These are phyloP conservation scores for Tetradesmus lagerheimii DNA, from an alignment of 139 green algal species.

Conservation along the genomic window DNA sequence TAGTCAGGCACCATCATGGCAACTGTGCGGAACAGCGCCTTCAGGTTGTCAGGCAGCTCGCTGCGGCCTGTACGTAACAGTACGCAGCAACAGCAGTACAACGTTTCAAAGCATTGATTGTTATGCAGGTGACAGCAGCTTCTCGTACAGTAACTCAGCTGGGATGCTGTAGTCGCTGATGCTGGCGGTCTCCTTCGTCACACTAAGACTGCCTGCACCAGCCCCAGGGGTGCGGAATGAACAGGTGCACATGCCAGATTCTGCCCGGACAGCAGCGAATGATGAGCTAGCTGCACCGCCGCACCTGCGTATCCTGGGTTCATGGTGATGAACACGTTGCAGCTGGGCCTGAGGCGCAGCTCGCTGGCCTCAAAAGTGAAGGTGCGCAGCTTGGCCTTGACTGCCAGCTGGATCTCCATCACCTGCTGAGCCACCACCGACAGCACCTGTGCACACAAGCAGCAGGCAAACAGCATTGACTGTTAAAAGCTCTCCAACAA, in stretches of 20 bases:
- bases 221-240: background rate
- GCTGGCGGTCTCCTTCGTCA: background rate
- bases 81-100: background rate
- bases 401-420: slow-evolving; percentile 83
- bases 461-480: too few species aligned
- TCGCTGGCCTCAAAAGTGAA: slow-evolving; percentile 86
- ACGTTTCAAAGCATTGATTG: background rate
- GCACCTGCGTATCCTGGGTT: slow-evolving; percentile 77
- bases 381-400: slow-evolving; percentile 75
- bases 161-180: background rate
- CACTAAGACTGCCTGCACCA: background rate
- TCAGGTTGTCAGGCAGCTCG: slow-evolving; percentile 85
- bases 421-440: slow-evolving; percentile 77
- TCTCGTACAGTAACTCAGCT: background rate
- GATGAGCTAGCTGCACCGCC: background rate
- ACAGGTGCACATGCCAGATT: too few species aligned
- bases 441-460: slow-evolving; percentile 58
- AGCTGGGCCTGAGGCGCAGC: slow-evolving; percentile 77
- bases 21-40: slow-evolving; percentile 81
- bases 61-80: slow-evolving; percentile 42
- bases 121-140: background rate
- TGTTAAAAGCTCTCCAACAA: too few species aligned
- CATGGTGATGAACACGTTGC: slow-evolving; percentile 82
- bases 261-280: background rate
- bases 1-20: slow-evolving; percentile 89